Conservation (phyloP, 2,329 filamentous ascomycete species). For the Phaeosphaeriaceae sp. region DNA sequence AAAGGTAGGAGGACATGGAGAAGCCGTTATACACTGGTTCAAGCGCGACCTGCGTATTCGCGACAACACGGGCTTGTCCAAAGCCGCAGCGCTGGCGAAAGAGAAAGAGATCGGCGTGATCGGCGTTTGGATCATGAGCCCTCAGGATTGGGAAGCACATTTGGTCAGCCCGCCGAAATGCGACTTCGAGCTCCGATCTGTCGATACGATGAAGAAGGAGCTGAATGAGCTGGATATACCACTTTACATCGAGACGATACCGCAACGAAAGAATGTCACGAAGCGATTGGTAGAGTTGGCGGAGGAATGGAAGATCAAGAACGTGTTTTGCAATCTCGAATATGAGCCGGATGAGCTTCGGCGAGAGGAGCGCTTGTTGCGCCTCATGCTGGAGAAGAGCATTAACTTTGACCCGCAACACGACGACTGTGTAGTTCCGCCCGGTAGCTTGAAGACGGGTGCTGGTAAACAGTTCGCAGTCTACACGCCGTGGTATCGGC, state of each 20-base stretch:
- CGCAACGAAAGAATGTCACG: conserved; percentile 69
- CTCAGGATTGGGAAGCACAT: conserved; percentile 85
- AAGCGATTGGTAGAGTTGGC: conserved; percentile 69
- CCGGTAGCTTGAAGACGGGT: conserved; percentile 71
- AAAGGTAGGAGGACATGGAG: conserved; percentile 50
- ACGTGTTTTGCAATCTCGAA: conserved; percentile 84
- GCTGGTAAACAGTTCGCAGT: conserved; percentile 82
- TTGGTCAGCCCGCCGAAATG: conserved; percentile 74
- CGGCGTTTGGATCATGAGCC: conserved; percentile 79
- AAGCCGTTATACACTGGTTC: conserved; percentile 87
- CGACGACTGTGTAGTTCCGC: conserved; percentile 83
- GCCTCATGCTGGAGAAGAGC: conserved; percentile 65
- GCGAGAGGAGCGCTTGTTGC: conserved; percentile 73
- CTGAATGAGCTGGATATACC: conserved; percentile 77
- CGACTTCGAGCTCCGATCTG: conserved; percentile 79
- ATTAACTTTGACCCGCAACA: conserved; percentile 76
- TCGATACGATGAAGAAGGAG: conserved; percentile 70
- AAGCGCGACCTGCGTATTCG: conserved; percentile 77
- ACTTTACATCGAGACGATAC: conserved; percentile 74
- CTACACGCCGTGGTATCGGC: conserved; percentile 80
- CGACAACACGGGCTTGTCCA: conserved; percentile 76
- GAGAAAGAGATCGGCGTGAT: conserved; percentile 75
- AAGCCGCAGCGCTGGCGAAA: conserved; percentile 72
- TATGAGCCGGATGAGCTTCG: conserved; percentile 92
- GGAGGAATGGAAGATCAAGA: conserved; percentile 73